These are phyloP conservation scores for Akanthomyces dipterigenus DNA, from an alignment of 2,329 filamentous ascomycete genomes.

Conservation along the genomic window DNA sequence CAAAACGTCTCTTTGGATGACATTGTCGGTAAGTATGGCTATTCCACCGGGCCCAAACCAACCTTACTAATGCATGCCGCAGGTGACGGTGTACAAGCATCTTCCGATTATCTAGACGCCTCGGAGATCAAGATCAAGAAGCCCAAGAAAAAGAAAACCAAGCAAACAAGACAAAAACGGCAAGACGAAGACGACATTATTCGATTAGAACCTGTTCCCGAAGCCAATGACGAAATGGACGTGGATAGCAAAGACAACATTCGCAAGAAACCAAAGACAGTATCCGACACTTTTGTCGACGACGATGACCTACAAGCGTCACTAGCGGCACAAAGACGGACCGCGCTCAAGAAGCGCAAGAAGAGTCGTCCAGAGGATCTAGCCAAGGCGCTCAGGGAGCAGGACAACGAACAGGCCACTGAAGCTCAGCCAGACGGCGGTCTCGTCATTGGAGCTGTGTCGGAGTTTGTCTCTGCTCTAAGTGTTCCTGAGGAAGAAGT, in stretches of 20 bases:
- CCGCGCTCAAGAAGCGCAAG: slow-evolving; percentile 87
- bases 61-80: slow-evolving; percentile 12
- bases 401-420: slow-evolving; percentile 47
- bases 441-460: slow-evolving; percentile 90
- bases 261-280: slow-evolving; percentile 56
- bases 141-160: slow-evolving; percentile 84
- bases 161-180: slow-evolving; percentile 63
- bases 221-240: slow-evolving; percentile 60
- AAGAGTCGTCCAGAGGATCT: slow-evolving; percentile 80
- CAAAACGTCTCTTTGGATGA: slow-evolving; percentile 78
- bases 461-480: slow-evolving; percentile 85
- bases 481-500: slow-evolving; percentile 57
- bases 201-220: slow-evolving; percentile 30
- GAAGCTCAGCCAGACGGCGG: slow-evolving; percentile 41
- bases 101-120: slow-evolving; percentile 82
- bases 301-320: slow-evolving; percentile 89
- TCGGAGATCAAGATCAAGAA: slow-evolving; percentile 91
- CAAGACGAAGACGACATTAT: slow-evolving; percentile 58
- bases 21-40: slow-evolving; percentile 41
- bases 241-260: slow-evolving; percentile 53
- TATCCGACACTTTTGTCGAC: slow-evolving; percentile 69
- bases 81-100: slow-evolving; percentile 24
- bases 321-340: slow-evolving; percentile 73
- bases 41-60: not conserved
- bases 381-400: slow-evolving; percentile 68